phyloP scores from a whole-genome alignment of 305 asterid genomes.

The Solanum hybrid region DNA sequence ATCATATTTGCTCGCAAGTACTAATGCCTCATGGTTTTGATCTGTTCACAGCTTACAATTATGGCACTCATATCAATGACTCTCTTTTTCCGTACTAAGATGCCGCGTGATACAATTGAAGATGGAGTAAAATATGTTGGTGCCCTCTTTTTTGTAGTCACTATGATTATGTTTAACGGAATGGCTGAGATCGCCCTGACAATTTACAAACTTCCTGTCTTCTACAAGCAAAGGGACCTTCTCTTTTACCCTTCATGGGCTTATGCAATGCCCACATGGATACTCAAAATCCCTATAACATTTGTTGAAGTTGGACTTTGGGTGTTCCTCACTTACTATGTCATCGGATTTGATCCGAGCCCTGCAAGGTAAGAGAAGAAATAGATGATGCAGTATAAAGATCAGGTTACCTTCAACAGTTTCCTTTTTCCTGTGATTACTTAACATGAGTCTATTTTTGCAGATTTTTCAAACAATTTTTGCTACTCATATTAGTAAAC shows the following conservation, averaged over 20 bases:
- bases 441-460: not conserved
- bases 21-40: not conserved
- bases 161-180: not conserved
- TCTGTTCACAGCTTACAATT: not conserved
- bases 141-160: not conserved
- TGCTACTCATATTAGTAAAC: conserved; percentile 29
- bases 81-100: not conserved
- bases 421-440: not conserved
- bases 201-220: not conserved
- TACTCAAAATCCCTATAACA: conserved; percentile 4
- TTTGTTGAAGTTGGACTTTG: conserved; percentile 3
- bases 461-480: conserved; percentile 44
- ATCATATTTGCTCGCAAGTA: not conserved
- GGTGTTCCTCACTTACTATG: conserved; percentile 11
- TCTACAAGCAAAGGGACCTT: conserved; percentile 13
- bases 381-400: not conserved
- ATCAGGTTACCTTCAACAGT: not conserved
- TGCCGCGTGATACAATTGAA: not conserved
- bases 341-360: conserved; percentile 7
- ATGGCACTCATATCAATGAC: not conserved
- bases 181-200: not conserved
- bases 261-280: conserved; percentile 5
- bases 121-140: conserved; percentile 5
- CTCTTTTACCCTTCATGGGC: not conserved
- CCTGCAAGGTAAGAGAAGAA: not conserved